phyloP scores from a whole-genome alignment of 176 grass and related monocot genomes.

The Oryza officinalis region DNA sequence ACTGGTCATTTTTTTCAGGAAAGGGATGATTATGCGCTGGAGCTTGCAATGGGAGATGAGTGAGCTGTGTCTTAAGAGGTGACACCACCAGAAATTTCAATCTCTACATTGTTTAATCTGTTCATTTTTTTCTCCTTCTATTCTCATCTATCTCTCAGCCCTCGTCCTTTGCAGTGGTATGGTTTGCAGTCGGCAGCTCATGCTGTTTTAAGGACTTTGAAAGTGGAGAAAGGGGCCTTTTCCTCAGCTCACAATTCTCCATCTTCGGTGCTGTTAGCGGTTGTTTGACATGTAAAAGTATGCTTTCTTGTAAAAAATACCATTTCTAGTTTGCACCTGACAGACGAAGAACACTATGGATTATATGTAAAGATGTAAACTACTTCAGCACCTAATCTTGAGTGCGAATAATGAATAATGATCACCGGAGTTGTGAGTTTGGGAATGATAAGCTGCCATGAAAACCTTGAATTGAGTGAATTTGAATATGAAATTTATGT shows the following conservation, averaged over 20 bases:
- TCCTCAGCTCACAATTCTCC: background rate
- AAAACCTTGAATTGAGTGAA: too few relatives aligned
- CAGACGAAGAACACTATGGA: background rate
- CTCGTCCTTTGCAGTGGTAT: background rate
- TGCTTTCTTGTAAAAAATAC: conserved; percentile 9
- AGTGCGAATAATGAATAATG: background rate
- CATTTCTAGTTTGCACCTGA: background rate
- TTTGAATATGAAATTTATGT: too few relatives aligned
- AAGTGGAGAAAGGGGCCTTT: background rate
- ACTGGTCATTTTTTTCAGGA: conserved; percentile 48
- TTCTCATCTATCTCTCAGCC: background rate
- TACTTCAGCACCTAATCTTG: background rate
- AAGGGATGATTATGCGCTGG: conserved; percentile 89
- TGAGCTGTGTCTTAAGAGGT: conserved; percentile 44
- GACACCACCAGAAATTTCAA: background rate
- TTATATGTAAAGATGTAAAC: background rate
- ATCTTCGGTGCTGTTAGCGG: background rate
- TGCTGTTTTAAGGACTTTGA: background rate
- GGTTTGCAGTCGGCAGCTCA: background rate
- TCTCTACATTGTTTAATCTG: background rate
- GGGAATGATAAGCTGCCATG: background rate
- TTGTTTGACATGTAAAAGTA: background rate
- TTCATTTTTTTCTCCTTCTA: background rate
- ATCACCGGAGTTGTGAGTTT: background rate
- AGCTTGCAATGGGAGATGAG: conserved; percentile 88